Evolutionary conservation across 257 asterid genomes (phyloP).

Genomic region (Paulownia fortunei): DNA sequence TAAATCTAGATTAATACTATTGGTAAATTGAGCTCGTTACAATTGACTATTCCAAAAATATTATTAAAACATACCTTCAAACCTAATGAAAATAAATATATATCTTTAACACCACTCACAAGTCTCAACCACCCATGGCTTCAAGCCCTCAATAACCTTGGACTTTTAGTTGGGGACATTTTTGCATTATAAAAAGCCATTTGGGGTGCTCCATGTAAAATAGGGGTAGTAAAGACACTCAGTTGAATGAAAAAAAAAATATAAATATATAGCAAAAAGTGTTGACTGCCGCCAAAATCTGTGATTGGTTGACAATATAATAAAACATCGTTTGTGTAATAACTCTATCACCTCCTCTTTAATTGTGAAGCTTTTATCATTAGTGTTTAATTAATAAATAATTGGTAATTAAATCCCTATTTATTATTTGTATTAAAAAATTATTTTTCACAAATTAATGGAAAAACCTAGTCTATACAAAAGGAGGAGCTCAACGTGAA

Average conservation of each 20-base stretch:
- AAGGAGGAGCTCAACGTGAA: conserved; percentile 49
- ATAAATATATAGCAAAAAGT: conserved; percentile 23
- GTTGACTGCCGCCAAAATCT: conserved; percentile 50
- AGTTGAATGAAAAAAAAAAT: background rate
- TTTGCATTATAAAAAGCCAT: conserved; percentile 27
- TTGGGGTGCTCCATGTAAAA: conserved; percentile 53
- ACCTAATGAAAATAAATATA: no score
- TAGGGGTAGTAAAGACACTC: no score
- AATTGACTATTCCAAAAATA: no score
- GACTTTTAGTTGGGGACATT: background rate
- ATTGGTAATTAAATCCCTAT: background rate
- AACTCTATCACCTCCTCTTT: conserved; percentile 28
- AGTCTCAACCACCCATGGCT: background rate
- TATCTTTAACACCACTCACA: no score
- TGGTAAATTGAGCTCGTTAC: no score
- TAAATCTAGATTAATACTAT: no score
- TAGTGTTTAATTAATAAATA: background rate
- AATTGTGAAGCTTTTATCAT: conserved; percentile 26
- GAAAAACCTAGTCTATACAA: conserved; percentile 33
- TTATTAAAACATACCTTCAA: no score
- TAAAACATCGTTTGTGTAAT: conserved; percentile 23
- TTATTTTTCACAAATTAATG: background rate
- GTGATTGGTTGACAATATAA: conserved; percentile 39
- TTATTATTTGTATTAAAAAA: background rate
- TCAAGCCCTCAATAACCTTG: background rate